Conservation (phyloP, 2,329 filamentous ascomycete genomes). For the Penicillium sp. region DNA sequence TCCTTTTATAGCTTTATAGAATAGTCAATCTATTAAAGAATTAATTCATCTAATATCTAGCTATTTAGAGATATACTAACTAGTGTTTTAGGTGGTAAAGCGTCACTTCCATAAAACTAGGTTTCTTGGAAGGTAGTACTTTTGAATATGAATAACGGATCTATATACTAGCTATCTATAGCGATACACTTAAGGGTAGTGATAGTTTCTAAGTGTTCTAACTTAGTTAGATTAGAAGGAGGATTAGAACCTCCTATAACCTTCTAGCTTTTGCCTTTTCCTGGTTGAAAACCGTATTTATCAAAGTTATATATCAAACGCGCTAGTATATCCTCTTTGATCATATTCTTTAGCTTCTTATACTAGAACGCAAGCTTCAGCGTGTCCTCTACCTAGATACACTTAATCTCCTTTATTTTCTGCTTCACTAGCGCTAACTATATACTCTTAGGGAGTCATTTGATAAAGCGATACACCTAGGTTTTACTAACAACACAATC, state of each 20-base stretch:
- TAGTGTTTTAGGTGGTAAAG: too few relatives aligned
- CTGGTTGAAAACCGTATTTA: not conserved
- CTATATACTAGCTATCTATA: not conserved
- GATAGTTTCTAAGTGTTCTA: not conserved
- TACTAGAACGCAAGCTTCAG: not conserved
- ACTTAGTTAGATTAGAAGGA: not conserved
- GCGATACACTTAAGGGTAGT: not conserved
- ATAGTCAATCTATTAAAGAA: not conserved
- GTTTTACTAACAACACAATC: not conserved
- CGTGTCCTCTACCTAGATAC: not conserved
- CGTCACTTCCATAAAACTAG: too few relatives aligned
- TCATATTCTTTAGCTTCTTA: too few relatives aligned
- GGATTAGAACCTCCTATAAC: not conserved
- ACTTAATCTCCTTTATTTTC: not conserved
- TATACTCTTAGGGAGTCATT: too few relatives aligned
- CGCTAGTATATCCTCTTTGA: too few relatives aligned
- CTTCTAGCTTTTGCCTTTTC: not conserved
- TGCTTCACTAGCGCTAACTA: not conserved
- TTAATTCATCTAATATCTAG: not conserved
- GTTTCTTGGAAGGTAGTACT: too few relatives aligned
- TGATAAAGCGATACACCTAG: slow-evolving; percentile 4
- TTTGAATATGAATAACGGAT: not conserved
- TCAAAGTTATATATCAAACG: too few relatives aligned
- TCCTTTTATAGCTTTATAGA: not conserved
- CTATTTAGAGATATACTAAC: not conserved